A percentile compares a stretch with the other conserved stretches of the same genome.
Conservation (phyloP, 495 filamentous ascomycete genomes). For the Aspergillus campestris region DNA sequence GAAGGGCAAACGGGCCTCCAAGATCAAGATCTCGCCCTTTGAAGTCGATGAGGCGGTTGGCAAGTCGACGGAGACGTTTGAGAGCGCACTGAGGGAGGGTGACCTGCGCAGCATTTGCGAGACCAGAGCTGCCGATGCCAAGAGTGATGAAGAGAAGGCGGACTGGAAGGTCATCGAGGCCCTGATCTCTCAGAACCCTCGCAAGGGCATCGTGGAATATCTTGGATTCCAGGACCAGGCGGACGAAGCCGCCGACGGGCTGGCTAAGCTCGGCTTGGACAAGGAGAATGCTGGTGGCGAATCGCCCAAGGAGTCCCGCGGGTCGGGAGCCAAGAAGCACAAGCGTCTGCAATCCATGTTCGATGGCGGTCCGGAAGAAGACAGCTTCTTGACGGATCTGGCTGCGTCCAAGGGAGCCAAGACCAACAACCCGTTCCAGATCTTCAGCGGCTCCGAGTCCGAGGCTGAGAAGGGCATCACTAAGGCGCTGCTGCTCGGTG, state of each 20-base stretch:
- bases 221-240: constrained; percentile 69
- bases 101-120: constrained; percentile 76
- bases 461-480: constrained; percentile 82
- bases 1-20: constrained; percentile 59
- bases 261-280: constrained; percentile 36
- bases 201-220: constrained; percentile 73
- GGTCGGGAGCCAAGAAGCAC: constrained; percentile 40
- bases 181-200: constrained; percentile 71
- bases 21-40: constrained; percentile 74
- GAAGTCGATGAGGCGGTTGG: constrained; percentile 82
- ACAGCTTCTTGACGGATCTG: constrained; percentile 71
- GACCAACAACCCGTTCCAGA: constrained; percentile 80
- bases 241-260: constrained; percentile 40
- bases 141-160: constrained; percentile 80
- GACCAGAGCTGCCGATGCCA: constrained; percentile 60
- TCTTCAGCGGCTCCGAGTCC: constrained; percentile 71
- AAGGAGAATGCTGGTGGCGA: constrained; percentile 36
- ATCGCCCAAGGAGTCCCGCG: constrained; percentile 33
- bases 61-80: constrained; percentile 76
- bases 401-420: constrained; percentile 70
- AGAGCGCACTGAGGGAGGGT: constrained; percentile 68
- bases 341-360: constrained; percentile 76
- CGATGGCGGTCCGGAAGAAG: constrained; percentile 64
- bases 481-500: constrained; percentile 73
- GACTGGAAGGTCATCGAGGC: constrained; percentile 94